Evolutionary conservation across 495 filamentous ascomycete species (phyloP).

Genomic region (Daldinia loculata): DNA sequence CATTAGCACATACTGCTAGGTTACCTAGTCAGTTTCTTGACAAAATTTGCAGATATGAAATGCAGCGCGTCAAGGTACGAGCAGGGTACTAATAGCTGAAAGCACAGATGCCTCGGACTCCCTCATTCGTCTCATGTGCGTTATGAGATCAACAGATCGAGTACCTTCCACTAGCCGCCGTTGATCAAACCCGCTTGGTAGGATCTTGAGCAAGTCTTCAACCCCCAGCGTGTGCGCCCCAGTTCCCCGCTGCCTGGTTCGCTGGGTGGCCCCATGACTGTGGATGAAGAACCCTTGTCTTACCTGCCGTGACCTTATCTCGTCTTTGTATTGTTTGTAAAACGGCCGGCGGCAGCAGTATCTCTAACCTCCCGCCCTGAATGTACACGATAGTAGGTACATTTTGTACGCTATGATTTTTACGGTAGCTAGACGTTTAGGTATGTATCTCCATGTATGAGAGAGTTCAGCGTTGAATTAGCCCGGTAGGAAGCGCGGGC

Average conservation of each 20-base stretch:
- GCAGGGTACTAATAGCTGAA: background rate
- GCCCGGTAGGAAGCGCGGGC: constrained; percentile 29
- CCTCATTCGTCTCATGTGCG: constrained; percentile 34
- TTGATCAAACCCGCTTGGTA: constrained; percentile 42
- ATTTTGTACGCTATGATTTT: constrained; percentile 12
- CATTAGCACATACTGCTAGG: constrained; percentile 4
- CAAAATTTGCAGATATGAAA: constrained; percentile 18
- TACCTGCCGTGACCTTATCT: constrained; percentile 32
- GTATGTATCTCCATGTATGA: constrained; percentile 4
- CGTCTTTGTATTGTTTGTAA: constrained; percentile 21
- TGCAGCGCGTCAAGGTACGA: constrained; percentile 9
- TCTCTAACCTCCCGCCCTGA: constrained; percentile 2
- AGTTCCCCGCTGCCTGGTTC: constrained; percentile 43
- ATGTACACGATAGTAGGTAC: background rate
- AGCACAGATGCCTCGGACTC: constrained; percentile 23
- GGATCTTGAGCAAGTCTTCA: constrained; percentile 37
- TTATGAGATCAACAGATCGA: constrained; percentile 45
- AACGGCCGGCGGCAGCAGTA: constrained; percentile 12
- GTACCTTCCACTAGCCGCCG: constrained; percentile 41
- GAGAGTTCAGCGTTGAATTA: constrained; percentile 29
- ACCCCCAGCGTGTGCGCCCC: constrained; percentile 38
- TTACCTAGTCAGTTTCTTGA: constrained; percentile 20
- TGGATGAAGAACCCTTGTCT: constrained; percentile 42
- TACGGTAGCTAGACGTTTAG: constrained; percentile 2
- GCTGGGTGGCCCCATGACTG: constrained; percentile 39